These are phyloP conservation scores for Cercospora sp. DNA, from an alignment of 2,329 filamentous ascomycete genomes.

Conservation along the genomic window DNA sequence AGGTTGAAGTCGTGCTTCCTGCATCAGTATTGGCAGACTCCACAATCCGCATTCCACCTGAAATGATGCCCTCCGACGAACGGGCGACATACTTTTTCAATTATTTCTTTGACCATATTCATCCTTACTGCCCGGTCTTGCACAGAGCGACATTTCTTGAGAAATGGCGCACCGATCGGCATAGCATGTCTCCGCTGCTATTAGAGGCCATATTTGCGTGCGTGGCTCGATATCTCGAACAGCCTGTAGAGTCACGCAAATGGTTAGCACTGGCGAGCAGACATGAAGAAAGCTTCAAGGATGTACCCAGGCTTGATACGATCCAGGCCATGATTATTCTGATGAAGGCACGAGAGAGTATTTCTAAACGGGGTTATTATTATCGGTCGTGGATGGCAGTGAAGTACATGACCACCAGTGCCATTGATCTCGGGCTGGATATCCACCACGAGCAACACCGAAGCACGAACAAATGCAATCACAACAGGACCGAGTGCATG, in stretches of 20 bases:
- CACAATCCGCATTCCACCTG: constrained; percentile 83
- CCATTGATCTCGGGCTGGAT: constrained; percentile 83
- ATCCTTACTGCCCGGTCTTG: constrained; percentile 88
- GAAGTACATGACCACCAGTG: constrained; percentile 90
- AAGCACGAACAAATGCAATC: constrained; percentile 67
- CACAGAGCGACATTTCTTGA: constrained; percentile 81
- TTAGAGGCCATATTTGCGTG: constrained; percentile 91
- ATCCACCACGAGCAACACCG: constrained; percentile 82
- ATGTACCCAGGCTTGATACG: constrained; percentile 84
- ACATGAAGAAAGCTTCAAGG: constrained; percentile 91
- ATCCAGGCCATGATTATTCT: constrained; percentile 86
- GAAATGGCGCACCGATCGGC: constrained; percentile 81
- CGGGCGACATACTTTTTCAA: constrained; percentile 82
- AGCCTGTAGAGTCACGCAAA: constrained; percentile 80
- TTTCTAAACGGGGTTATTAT: constrained; percentile 90
- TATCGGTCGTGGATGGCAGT: constrained; percentile 97
- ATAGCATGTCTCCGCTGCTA: constrained; percentile 84
- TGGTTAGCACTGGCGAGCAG: constrained; percentile 89
- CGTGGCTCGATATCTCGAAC: constrained; percentile 77
- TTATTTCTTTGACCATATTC: constrained; percentile 85
- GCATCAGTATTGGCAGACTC: constrained; percentile 68
- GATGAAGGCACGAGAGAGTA: constrained; percentile 87
- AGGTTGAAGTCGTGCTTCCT: constrained; percentile 70
- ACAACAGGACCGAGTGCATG: constrained; percentile 71
- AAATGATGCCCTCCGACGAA: constrained; percentile 87